phyloP scores from a whole-genome alignment of 139 green algal genomes.

The Nannochloris sp. region DNA sequence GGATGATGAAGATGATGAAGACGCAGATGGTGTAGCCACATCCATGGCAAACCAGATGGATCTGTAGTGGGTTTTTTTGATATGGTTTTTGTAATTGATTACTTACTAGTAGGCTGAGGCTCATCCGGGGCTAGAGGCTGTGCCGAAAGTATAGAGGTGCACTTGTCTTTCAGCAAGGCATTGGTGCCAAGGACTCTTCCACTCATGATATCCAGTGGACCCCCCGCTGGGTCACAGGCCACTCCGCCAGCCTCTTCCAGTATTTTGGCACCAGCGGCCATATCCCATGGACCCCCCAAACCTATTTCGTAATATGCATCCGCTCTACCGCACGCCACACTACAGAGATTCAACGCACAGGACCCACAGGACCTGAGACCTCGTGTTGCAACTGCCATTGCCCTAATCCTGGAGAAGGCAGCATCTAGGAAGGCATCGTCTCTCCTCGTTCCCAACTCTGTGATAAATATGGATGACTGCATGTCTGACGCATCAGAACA shows the following conservation, averaged over 20 bases:
- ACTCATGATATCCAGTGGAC: conserved; percentile 63
- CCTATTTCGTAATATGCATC: conserved; percentile 93
- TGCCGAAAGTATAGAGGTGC: not conserved
- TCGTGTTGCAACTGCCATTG: conserved; percentile 24
- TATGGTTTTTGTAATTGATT: not conserved
- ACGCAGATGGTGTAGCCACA: conserved; percentile 34
- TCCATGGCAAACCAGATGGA: conserved; percentile 71
- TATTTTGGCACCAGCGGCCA: conserved; percentile 47
- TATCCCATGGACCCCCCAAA: conserved; percentile 77
- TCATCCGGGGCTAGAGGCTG: conserved; percentile 1
- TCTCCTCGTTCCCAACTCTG: conserved; percentile 68
- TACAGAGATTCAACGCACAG: conserved; percentile 79
- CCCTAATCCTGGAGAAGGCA: conserved; percentile 60
- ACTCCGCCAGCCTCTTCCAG: conserved; percentile 71
- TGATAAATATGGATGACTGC: conserved; percentile 61
- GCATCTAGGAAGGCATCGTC: conserved; percentile 56
- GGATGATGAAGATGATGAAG: conserved; percentile 40
- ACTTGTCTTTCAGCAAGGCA: conserved; percentile 26
- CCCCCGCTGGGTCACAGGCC: conserved; percentile 71
- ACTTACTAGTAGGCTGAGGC: not conserved
- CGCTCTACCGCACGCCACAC: conserved; percentile 57
- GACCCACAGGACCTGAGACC: conserved; percentile 79
- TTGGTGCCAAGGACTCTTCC: conserved; percentile 69
- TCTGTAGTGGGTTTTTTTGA: conserved; percentile 23
- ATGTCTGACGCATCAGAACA: conserved; percentile 46